Percentiles rank a stretch among this genome's conserved stretches.
These are phyloP conservation scores for Leonotis leonurus DNA, from an alignment of 257 asterid genomes.

Conservation along the genomic window DNA sequence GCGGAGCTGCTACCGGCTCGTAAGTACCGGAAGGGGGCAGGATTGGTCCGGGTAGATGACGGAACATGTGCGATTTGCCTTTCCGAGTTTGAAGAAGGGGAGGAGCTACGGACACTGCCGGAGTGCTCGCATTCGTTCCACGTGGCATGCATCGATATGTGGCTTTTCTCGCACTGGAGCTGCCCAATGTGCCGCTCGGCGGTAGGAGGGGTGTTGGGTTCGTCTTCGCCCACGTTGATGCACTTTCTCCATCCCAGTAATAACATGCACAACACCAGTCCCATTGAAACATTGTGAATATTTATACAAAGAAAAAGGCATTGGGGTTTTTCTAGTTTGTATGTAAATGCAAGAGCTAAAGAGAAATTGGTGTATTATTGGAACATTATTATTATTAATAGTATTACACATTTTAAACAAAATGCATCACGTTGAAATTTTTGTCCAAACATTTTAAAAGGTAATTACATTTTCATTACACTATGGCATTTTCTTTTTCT, in stretches of 20 bases:
- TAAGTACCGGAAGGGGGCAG: not conserved
- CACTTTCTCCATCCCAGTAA: conserved; percentile 6
- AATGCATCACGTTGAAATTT: too few relatives aligned
- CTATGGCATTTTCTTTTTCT: too few relatives aligned
- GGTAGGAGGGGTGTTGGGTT: conserved; percentile 7
- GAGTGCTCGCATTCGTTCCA: conserved; percentile 25
- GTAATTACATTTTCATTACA: too few relatives aligned
- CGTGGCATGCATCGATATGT: conserved; percentile 25
- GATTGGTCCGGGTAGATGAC: not conserved
- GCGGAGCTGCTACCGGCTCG: conserved; percentile 22
- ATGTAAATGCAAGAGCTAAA: too few relatives aligned
- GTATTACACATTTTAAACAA: too few relatives aligned
- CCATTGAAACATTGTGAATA: not conserved
- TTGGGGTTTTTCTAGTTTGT: too few relatives aligned
- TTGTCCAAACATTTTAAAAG: too few relatives aligned
- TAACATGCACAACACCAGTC: not conserved
- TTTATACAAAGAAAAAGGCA: too few relatives aligned
- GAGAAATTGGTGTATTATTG: too few relatives aligned
- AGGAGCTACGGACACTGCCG: conserved; percentile 20
- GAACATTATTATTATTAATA: too few relatives aligned
- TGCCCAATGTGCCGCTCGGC: conserved; percentile 27
- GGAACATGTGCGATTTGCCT: conserved; percentile 21
- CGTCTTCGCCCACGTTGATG: conserved; percentile 12
- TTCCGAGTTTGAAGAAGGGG: conserved; percentile 18
- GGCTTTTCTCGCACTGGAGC: conserved; percentile 23